Base-by-base conservation (phyloP, 345 rosid species). In the Viola odorata region DNA sequence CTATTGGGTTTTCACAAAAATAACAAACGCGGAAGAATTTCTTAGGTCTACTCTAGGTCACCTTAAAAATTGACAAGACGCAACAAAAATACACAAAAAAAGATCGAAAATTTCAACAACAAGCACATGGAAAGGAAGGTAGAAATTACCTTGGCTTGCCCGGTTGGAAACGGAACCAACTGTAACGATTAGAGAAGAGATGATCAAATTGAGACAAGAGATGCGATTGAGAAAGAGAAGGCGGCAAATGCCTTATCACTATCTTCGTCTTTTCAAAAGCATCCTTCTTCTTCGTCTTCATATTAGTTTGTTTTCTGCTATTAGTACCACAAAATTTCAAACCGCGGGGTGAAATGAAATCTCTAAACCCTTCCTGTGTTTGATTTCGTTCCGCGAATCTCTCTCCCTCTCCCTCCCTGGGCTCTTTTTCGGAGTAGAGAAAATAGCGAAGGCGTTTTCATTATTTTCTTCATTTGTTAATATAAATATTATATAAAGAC, bases 221-320 rank as follows among this genome's bases (percentile, higher is more conserved):
- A 66, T 80, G 73, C 40, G 83, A 73, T 69, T 80, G 80, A 8
- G 84, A 66, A 41, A 88, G 84, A 39, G 88, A 76, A 38, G 96
- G 96, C 48, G 91, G 91, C 75, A 88, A 70, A 72, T 79, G 86
- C 68, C 96, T 75, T 50, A 88, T 76, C 60, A 88, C 89, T 49
- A 88, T 84, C 76, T 84, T 88, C 62, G 77, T 84, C 69, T 81
- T 80, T 63, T 65, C 73, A 61, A 61, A 58, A 8, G 74, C 76
- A 47, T 76, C 80, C 75, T 85, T 80, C 83, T 75, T 79, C 53
- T 53, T 40, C 52, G 52, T 53, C 36, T 16, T 50, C 36, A 23
- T 41, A 16, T 3, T 15, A n/a, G 14, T 10, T 45, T 10, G 3
- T 45, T n/a, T n/a, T 45, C 50, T 8, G 3, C 50, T n/a, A n/a